Evolutionary conservation across 2,329 filamentous ascomycete species (phyloP).

Genomic region (Massarina eburnea): DNA sequence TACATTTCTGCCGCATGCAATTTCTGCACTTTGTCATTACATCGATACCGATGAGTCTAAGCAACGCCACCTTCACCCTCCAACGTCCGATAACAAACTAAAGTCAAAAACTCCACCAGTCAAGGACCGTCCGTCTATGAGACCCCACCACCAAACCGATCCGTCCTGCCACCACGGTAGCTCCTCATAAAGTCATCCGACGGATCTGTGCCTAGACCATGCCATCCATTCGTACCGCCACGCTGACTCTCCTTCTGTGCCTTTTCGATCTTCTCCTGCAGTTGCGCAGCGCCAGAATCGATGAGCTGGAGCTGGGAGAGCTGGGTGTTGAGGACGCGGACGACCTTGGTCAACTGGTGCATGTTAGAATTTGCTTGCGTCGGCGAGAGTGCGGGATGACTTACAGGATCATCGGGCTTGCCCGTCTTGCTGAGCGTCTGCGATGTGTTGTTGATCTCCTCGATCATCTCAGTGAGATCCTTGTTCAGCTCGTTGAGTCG

Average conservation of each 20-base stretch:
- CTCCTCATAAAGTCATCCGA: constrained; percentile 90
- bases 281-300: constrained; percentile 76
- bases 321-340: constrained; percentile 91
- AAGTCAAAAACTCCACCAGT: no score
- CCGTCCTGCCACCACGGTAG: constrained; percentile 64
- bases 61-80: no score
- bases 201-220: constrained; percentile 64
- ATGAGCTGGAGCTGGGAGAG: constrained; percentile 91
- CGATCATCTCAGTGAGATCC: constrained; percentile 93
- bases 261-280: constrained; percentile 79
- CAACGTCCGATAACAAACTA: no score
- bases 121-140: no score
- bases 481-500: constrained; percentile 91
- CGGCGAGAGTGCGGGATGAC: not conserved
- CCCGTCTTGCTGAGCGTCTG: constrained; percentile 83
- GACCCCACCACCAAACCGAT: constrained; percentile 34
- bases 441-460: constrained; percentile 95
- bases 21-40: not conserved
- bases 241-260: constrained; percentile 76
- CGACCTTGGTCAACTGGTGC: constrained; percentile 83
- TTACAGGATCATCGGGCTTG: constrained; percentile 60
- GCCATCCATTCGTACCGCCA: constrained; percentile 53
- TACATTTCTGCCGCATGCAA: not conserved
- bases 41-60: not conserved
- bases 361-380: constrained; percentile 9